These are phyloP conservation scores for Rhamnella rubrinervis DNA, from an alignment of 331 rosid genomes.

Conservation along the genomic window DNA sequence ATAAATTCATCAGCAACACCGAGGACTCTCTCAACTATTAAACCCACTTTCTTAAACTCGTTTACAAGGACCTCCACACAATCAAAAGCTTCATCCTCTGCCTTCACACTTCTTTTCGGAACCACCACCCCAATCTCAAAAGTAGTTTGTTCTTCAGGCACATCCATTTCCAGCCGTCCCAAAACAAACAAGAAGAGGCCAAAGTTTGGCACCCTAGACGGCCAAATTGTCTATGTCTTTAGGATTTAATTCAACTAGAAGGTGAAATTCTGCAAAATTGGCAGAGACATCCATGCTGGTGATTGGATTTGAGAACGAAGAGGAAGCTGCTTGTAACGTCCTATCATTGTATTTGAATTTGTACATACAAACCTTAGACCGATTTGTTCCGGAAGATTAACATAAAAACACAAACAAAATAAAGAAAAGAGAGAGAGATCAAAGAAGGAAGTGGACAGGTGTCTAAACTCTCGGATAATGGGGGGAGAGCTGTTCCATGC, in stretches of 20 bases:
- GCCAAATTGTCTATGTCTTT: neutral
- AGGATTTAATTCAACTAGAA: slow-evolving; percentile 22
- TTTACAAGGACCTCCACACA: slow-evolving; percentile 52
- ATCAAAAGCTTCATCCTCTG: slow-evolving; percentile 38
- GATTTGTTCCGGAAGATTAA: slow-evolving; percentile 12
- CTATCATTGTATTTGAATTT: neutral
- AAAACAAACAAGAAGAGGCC: neutral
- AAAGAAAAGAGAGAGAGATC: slow-evolving; percentile 2
- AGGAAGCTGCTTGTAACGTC: neutral
- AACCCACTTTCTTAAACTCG: slow-evolving; percentile 62
- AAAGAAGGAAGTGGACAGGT: slow-evolving; percentile 14
- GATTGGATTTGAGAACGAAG: neutral
- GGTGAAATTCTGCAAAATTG: slow-evolving; percentile 17
- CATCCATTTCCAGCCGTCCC: slow-evolving; percentile 44
- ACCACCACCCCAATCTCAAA: slow-evolving; percentile 88
- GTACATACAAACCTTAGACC: too few relatives aligned
- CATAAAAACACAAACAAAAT: slow-evolving; percentile 11
- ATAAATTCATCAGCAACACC: slow-evolving; percentile 89
- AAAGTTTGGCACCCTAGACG: neutral
- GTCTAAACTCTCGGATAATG: slow-evolving; percentile 27
- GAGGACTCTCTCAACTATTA: slow-evolving; percentile 65
- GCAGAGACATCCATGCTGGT: slow-evolving; percentile 15
- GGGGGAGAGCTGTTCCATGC: slow-evolving; percentile 12
- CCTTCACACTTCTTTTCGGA: slow-evolving; percentile 52
- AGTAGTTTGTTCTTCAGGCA: slow-evolving; percentile 45